phyloP scores from a whole-genome alignment of 768 basidiomycete genomes.

The Neoboletus magnificus region DNA sequence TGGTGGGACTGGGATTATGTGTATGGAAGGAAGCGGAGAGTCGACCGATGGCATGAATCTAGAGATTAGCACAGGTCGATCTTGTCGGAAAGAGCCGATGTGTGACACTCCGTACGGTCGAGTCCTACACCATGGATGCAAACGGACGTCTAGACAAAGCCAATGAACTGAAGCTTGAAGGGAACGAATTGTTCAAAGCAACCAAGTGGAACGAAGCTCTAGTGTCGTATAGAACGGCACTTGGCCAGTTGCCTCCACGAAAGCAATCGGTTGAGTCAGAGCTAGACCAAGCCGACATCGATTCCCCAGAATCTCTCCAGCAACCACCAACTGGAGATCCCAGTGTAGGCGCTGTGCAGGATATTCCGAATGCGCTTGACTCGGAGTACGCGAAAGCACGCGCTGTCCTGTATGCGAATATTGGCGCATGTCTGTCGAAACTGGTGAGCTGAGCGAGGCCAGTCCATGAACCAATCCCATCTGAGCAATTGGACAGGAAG shows the following conservation, averaged over 20 bases:
- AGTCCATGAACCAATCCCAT: neutral
- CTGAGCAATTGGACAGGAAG: constrained; percentile 44
- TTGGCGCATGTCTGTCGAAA: constrained; percentile 81
- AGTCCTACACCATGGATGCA: constrained; percentile 2
- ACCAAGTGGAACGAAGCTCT: constrained; percentile 69
- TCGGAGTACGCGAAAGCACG: constrained; percentile 53
- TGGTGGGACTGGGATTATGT: constrained; percentile 66
- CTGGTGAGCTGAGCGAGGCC: constrained; percentile 46
- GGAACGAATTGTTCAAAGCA: constrained; percentile 70
- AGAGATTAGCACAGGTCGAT: constrained; percentile 5
- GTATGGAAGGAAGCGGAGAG: constrained; percentile 60
- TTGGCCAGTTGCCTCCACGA: constrained; percentile 62
- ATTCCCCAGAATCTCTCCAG: constrained; percentile 16
- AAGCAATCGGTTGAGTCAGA: constrained; percentile 19
- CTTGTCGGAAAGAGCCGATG: neutral
- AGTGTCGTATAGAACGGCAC: constrained; percentile 61
- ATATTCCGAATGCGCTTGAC: constrained; percentile 36
- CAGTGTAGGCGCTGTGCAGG: constrained; percentile 3
- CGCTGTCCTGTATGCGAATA: constrained; percentile 80
- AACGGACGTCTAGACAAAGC: constrained; percentile 50
- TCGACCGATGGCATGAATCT: constrained; percentile 40
- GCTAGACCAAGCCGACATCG: constrained; percentile 17
- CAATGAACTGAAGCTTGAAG: constrained; percentile 65
- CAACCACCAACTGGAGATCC: constrained; percentile 9
- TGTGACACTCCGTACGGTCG: neutral